Conservation (phyloP, 495 filamentous ascomycete species). For the Penicillium robsamsonii region DNA sequence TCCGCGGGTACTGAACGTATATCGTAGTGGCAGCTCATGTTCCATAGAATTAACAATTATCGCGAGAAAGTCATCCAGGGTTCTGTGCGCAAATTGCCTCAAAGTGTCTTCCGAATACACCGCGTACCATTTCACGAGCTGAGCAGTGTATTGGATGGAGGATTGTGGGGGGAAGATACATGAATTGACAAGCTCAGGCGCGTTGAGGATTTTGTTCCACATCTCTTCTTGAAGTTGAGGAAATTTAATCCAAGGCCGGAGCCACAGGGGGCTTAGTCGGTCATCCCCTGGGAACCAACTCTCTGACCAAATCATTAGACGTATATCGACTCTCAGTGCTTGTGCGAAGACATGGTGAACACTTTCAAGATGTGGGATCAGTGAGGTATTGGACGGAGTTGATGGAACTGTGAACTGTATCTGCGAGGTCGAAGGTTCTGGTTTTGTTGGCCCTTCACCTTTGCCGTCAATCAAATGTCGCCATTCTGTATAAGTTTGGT, state of each 20-base stretch:
- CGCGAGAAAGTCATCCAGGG: slow-evolving; percentile 21
- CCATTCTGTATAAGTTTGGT: not conserved
- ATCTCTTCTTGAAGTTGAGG: slow-evolving; percentile 23
- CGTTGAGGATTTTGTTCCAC: slow-evolving; percentile 17
- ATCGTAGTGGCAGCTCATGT: slow-evolving; percentile 10
- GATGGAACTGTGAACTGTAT: not conserved
- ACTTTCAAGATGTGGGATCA: not conserved
- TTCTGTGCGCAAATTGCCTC: slow-evolving; percentile 19
- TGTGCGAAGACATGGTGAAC: not conserved
- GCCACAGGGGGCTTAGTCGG: not conserved
- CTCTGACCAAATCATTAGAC: not conserved
- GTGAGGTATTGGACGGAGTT: not conserved
- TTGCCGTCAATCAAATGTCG: not conserved
- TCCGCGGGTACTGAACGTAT: slow-evolving; percentile 13
- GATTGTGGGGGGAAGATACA: slow-evolving; percentile 14
- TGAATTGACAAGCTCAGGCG: slow-evolving; percentile 9
- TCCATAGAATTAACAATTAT: slow-evolving; percentile 11
- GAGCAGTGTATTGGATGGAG: slow-evolving; percentile 14
- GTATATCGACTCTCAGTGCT: not conserved
- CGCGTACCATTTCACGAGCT: slow-evolving; percentile 9
- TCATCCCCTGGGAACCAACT: not conserved
- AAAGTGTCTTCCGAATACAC: slow-evolving; percentile 19
- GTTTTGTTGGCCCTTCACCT: not conserved
- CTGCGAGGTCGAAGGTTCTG: not conserved
- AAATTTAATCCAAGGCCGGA: not conserved